These are phyloP conservation scores for Micromonas pusilla DNA, from an alignment of 139 green algal species.

Conservation along the genomic window DNA sequence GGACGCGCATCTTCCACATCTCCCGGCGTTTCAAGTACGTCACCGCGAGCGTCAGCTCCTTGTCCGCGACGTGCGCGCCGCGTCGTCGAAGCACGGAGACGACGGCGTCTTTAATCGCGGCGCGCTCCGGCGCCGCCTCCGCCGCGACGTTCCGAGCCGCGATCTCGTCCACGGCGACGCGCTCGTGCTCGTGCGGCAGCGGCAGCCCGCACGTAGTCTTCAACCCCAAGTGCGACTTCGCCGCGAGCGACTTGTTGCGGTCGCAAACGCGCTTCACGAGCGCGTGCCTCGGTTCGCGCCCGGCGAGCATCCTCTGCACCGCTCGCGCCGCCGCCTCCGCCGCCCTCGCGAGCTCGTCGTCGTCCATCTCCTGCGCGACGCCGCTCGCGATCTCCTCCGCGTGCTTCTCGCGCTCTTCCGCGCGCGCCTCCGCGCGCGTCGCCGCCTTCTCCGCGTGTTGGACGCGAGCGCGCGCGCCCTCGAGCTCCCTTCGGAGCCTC, in stretches of 20 bases:
- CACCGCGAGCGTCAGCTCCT: constrained; percentile 6
- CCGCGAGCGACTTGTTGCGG: background rate
- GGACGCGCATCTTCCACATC: background rate
- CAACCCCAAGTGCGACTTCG: background rate
- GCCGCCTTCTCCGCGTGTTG: background rate
- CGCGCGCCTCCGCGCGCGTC: no score
- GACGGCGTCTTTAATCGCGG: background rate
- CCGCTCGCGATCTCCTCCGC: background rate
- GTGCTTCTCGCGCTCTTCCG: background rate
- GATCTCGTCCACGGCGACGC: constrained; percentile 7
- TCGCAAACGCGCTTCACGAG: background rate
- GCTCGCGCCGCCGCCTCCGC: background rate
- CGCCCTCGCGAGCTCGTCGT: background rate
- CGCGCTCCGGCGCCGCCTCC: background rate
- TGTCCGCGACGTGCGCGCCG: background rate
- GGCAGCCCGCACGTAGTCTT: constrained; percentile 6
- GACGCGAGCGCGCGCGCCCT: background rate
- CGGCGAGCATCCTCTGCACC: background rate
- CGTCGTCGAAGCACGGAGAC: background rate
- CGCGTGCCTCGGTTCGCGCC: background rate
- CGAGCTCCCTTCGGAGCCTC: background rate
- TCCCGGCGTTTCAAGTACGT: constrained; percentile 14
- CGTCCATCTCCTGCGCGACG: background rate
- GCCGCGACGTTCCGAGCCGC: background rate
- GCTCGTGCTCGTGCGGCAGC: background rate